Evolutionary conservation across 352 stramenopile genomes (phyloP).

Genomic region (Globisporangium abappressorium): DNA sequence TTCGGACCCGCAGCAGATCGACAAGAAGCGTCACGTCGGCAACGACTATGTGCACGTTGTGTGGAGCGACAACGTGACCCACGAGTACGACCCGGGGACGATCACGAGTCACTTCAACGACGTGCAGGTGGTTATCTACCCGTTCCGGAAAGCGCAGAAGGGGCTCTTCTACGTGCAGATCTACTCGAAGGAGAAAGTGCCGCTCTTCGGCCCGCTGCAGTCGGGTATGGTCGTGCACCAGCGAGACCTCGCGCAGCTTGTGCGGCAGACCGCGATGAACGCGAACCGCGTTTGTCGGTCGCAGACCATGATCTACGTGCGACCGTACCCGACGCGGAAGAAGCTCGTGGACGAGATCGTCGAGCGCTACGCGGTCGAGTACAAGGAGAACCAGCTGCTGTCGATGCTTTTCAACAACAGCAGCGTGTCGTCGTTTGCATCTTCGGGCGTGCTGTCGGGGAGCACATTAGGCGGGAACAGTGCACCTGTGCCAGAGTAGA

Average conservation of each 20-base stretch:
- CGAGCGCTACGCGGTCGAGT: conserved; percentile 80
- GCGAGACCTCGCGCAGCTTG: conserved; percentile 59
- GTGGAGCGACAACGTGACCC: conserved; percentile 79
- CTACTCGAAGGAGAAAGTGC: conserved; percentile 80
- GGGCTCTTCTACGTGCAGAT: conserved; percentile 78
- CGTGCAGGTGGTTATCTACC: conserved; percentile 85
- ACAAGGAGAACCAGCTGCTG: conserved; percentile 83
- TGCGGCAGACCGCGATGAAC: conserved; percentile 87
- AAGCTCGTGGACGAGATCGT: conserved; percentile 88
- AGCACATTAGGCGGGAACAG: background rate
- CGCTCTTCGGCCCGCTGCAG: conserved; percentile 75
- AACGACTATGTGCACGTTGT: conserved; percentile 89
- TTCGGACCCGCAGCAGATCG: conserved; percentile 79
- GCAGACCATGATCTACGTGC: conserved; percentile 80
- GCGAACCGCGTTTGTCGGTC: conserved; percentile 84
- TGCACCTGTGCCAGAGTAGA: background rate
- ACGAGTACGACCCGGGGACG: conserved; percentile 77
- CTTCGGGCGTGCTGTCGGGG: background rate
- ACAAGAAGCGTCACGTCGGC: conserved; percentile 87
- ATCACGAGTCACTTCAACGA: conserved; percentile 90
- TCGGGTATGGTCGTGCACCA: conserved; percentile 83
- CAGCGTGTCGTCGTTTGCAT: background rate
- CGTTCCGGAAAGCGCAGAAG: conserved; percentile 53
- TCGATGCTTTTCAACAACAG: conserved; percentile 66
- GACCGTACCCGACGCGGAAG: conserved; percentile 83